phyloP scores from a whole-genome alignment of 2,329 filamentous ascomycete genomes.

The Colletotrichum incanum region DNA sequence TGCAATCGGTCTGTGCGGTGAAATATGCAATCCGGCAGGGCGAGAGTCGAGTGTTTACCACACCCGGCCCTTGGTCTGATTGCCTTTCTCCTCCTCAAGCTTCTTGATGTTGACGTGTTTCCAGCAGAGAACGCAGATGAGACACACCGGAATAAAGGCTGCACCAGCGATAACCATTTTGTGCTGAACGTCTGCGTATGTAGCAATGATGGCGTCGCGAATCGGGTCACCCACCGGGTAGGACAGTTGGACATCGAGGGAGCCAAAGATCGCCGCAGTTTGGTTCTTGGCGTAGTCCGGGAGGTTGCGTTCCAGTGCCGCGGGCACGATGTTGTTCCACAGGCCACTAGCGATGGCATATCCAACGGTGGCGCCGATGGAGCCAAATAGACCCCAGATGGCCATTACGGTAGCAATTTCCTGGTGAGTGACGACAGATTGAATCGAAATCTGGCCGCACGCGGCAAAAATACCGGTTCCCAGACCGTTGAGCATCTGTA shows the following conservation, averaged over 20 bases:
- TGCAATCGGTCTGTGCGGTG: background rate
- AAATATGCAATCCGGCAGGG: background rate
- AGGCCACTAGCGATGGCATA: slow-evolving; percentile 51
- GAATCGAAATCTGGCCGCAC: slow-evolving; percentile 57
- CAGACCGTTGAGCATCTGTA: slow-evolving; percentile 57
- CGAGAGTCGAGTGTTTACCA: slow-evolving; percentile 47
- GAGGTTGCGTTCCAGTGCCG: slow-evolving; percentile 54
- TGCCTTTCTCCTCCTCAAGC: slow-evolving; percentile 52
- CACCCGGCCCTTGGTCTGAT: slow-evolving; percentile 54
- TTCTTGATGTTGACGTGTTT: slow-evolving; percentile 58
- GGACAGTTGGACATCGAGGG: slow-evolving; percentile 52
- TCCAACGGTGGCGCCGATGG: slow-evolving; percentile 53
- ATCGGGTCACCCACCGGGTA: slow-evolving; percentile 59
- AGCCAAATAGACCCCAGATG: slow-evolving; percentile 50
- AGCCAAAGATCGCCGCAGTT: slow-evolving; percentile 60
- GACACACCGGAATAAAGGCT: slow-evolving; percentile 53
- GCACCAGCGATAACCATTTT: slow-evolving; percentile 56
- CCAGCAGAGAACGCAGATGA: slow-evolving; percentile 56
- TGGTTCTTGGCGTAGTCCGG: slow-evolving; percentile 53
- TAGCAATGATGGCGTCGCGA: slow-evolving; percentile 61
- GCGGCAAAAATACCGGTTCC: slow-evolving; percentile 51
- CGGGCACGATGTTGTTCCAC: slow-evolving; percentile 56
- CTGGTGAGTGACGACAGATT: slow-evolving; percentile 52
- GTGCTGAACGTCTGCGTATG: slow-evolving; percentile 64
- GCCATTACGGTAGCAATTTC: slow-evolving; percentile 54